Evolutionary conservation across 495 filamentous ascomycete species (phyloP).

Genomic region (Talaromyces proteolyticus): DNA sequence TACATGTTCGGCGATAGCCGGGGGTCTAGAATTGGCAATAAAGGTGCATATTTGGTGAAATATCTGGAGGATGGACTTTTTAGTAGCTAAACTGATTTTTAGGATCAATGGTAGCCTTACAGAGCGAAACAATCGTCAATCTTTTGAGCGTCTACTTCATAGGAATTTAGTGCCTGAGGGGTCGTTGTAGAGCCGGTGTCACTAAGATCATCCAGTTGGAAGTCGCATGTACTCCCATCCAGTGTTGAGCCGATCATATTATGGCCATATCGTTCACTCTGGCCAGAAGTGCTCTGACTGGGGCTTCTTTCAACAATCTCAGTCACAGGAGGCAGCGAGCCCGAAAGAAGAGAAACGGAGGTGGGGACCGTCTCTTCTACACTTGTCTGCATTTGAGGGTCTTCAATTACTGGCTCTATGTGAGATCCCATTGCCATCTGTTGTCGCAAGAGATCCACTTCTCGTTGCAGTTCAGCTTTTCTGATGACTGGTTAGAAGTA

Average conservation of each 20-base stretch:
- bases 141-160: neutral
- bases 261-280: no score
- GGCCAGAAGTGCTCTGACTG: neutral
- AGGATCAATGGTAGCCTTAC: no score
- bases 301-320: neutral
- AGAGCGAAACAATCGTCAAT: neutral
- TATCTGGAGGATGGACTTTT: no score
- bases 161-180: neutral
- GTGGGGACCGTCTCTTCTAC: neutral
- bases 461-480: neutral
- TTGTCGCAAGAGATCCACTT: neutral
- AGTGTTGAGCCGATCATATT: neutral
- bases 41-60: neutral
- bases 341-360: neutral
- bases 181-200: neutral
- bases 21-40: neutral
- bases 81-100: no score
- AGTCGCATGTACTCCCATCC: neutral
- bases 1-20: neutral
- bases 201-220: neutral
- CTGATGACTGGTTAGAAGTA: neutral
- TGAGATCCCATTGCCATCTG: neutral
- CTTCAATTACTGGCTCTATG: no score
- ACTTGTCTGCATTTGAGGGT: no score
- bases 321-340: neutral